A percentile compares a stretch with the other conserved stretches of the same genome.
These are phyloP conservation scores for Rhodosorus marinus DNA, from an alignment of 23 red algal genomes.

Conservation along the genomic window DNA sequence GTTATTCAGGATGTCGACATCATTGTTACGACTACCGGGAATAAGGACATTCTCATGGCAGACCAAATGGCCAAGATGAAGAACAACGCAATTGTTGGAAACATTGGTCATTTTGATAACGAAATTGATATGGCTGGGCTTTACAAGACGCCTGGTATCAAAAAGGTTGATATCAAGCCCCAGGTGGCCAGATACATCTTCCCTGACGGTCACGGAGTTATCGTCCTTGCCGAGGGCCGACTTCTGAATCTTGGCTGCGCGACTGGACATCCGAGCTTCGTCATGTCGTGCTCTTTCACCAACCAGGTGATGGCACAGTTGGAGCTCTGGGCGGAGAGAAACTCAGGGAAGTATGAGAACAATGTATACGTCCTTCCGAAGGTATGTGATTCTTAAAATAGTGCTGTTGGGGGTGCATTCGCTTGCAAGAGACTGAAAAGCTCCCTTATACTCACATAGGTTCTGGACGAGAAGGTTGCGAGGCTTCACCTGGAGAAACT, in stretches of 20 bases:
- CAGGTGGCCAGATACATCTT: conserved; percentile 89
- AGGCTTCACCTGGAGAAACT: conserved; percentile 73
- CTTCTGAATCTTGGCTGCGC: conserved; percentile 96
- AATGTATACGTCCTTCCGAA: conserved; percentile 98
- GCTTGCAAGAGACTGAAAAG: no score
- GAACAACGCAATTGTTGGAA: conserved; percentile 88
- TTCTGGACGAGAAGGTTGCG: conserved; percentile 97
- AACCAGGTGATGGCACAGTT: conserved; percentile 97
- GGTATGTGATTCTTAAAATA: no score
- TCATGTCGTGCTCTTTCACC: conserved; percentile 99
- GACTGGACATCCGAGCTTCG: conserved; percentile 94
- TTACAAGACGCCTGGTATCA: conserved; percentile 42
- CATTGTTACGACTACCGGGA: conserved; percentile 85
- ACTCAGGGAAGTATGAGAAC: conserved; percentile 97
- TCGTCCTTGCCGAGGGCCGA: conserved; percentile 90
- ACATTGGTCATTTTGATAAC: conserved; percentile 99
- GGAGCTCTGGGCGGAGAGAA: conserved; percentile 64
- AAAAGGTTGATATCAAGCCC: conserved; percentile 78
- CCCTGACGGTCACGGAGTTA: conserved; percentile 81
- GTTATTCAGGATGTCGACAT: conserved; percentile 55
- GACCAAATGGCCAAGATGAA: conserved; percentile 92
- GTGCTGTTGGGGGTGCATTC: no score
- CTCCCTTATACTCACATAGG: no score
- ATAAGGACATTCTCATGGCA: conserved; percentile 78
- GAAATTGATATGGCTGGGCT: conserved; percentile 93